These are phyloP conservation scores for Wallemia ichthyophaga DNA, from an alignment of 1,284 basidiomycete species.

Conservation along the genomic window DNA sequence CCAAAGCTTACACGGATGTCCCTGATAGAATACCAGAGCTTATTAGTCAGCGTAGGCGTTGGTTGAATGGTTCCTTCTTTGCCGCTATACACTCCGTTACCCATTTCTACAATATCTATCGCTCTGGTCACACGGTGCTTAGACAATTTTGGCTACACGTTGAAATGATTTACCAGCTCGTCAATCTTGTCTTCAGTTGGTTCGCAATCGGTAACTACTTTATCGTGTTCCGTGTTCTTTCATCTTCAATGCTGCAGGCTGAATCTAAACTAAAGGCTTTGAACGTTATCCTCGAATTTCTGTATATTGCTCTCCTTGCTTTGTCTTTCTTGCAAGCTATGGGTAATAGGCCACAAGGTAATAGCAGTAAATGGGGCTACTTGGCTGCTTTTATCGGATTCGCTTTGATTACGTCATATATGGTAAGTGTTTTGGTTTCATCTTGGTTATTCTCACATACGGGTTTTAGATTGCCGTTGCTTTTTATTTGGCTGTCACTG, in stretches of 20 bases:
- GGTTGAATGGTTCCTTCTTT: conserved; percentile 94
- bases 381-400: conserved; percentile 55
- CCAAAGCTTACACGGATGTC: conserved; percentile 70
- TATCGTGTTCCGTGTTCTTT: conserved; percentile 54
- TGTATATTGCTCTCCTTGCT: conserved; percentile 58
- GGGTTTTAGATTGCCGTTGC: conserved; percentile 19
- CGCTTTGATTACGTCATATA: conserved; percentile 62
- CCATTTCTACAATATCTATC: conserved; percentile 76
- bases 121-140: conserved; percentile 45
- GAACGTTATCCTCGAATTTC: conserved; percentile 52
- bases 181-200: conserved; percentile 77
- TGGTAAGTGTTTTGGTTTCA: conserved; percentile 23
- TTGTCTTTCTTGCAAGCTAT: conserved; percentile 70
- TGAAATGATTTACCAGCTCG: conserved; percentile 68
- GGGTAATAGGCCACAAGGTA: conserved; percentile 70
- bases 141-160: conserved; percentile 84
- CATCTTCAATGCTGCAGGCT: conserved; percentile 33
- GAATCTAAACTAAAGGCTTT: conserved; percentile 26
- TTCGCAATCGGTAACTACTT: conserved; percentile 68
- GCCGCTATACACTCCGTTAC: conserved; percentile 66
- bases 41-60: conserved; percentile 69
- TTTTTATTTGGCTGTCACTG: conserved; percentile 47
- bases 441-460: background rate
- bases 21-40: conserved; percentile 67
- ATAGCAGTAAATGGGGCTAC: conserved; percentile 37